Evolutionary conservation across 345 rosid species (phyloP).

Genomic region (Populus nigra): DNA sequence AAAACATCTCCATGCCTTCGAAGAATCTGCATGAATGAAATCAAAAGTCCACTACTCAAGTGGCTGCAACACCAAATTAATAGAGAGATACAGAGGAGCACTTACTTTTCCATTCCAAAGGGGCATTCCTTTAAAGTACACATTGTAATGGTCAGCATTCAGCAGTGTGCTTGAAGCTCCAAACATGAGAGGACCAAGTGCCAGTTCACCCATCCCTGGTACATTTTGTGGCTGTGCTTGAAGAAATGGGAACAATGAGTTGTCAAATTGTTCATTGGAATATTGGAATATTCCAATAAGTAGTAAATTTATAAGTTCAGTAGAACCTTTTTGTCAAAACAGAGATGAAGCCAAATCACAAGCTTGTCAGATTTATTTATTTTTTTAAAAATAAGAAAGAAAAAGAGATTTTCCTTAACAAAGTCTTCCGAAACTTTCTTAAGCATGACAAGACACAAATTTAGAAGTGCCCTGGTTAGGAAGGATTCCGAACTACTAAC

Average conservation of each 20-base stretch:
- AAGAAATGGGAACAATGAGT: slow-evolving; percentile 13
- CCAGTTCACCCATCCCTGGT: slow-evolving; percentile 81
- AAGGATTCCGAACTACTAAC: neutral
- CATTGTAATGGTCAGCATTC: slow-evolving; percentile 69
- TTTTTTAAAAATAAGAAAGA: neutral
- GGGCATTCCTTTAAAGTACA: slow-evolving; percentile 88
- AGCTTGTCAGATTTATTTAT: neutral
- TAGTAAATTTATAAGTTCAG: neutral
- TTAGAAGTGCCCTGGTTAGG: neutral
- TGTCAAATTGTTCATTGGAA: neutral
- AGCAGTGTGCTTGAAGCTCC: slow-evolving; percentile 80
- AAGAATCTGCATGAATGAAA: slow-evolving; percentile 44
- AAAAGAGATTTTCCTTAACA: neutral
- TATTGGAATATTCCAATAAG: neutral
- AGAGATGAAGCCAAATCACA: neutral
- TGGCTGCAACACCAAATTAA: neutral
- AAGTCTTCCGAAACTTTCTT: neutral
- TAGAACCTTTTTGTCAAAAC: neutral
- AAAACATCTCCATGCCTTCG: slow-evolving; percentile 95
- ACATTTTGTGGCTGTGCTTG: slow-evolving; percentile 55
- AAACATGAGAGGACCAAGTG: slow-evolving; percentile 73
- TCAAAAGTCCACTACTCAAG: neutral
- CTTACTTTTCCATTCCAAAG: slow-evolving; percentile 64
- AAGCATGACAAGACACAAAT: neutral
- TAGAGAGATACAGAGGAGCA: slow-evolving; percentile 3